Evolutionary conservation across 352 stramenopile species (phyloP), one percentile per base, ranked within the genome.

Genomic region (Globisporangium splendens): DNA sequence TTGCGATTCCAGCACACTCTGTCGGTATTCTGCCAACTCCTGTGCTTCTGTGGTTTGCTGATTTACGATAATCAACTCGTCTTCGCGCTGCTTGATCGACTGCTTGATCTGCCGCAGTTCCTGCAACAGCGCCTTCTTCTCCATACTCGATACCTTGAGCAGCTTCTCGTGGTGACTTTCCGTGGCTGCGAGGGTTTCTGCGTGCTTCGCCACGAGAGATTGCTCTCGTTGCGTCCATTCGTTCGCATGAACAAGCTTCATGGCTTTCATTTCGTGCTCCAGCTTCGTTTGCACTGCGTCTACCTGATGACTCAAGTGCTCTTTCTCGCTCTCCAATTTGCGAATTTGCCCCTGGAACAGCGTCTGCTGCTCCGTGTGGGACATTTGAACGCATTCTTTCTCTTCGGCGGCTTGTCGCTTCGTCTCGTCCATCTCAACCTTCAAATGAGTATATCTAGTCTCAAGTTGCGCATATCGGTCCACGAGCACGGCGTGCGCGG

Each of bases 81-180:
- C 56, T 46, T 46, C 31, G 17, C 39, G 47, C 20, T 51, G 48
- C 50, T 55, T 56, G 21, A 58, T 20, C 15, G 55, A 48, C 13
- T 56, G 48, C 35, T 57, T 56, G 13, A 67, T 11, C 49, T 67
- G 47, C 0, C 55, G 61, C 42, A 48, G n/a, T 22, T 67, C 61
- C 17, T 63, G 48, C 18, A 55, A 14, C 14, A 67, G 42, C 42
- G 55, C 61, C 50, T 63, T 59, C 35, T 46, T 54, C 17, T 67
- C 61, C 61, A 67, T 67, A 2, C 46, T 47, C n/a, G 35, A 56
- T 1, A 12, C 49, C 24, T 56, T 62, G 12, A 47, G 21, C 24
- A 50, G n/a, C 24, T 60, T 54, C 11, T 63, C 33, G 20, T 28
- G 41, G 15, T 65, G 50, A 6, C 33, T 61, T 46, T 48, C 28